phyloP scores from a whole-genome alignment of 352 stramenopile species.

The Chrysophaeum taylorii region DNA sequence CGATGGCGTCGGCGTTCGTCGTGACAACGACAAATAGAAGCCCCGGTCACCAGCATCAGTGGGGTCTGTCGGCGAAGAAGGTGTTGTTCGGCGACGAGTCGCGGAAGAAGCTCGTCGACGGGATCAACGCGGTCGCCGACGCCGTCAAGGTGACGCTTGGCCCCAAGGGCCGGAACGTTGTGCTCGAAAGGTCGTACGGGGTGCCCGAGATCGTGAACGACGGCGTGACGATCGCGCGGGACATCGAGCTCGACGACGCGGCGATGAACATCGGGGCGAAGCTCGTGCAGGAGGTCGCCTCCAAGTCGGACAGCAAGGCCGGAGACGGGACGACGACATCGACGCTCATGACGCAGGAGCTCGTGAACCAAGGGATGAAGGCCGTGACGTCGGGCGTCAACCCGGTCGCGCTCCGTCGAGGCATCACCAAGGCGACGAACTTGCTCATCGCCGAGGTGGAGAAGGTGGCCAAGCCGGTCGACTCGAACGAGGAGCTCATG shows the following conservation, averaged over 20 bases:
- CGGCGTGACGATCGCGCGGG: slow-evolving; percentile 68
- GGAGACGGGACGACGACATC: slow-evolving; percentile 74
- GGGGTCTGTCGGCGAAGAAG: no score
- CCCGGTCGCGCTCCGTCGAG: slow-evolving; percentile 56
- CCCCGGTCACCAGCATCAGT: no score
- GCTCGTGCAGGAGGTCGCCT: slow-evolving; percentile 58
- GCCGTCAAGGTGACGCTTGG: slow-evolving; percentile 66
- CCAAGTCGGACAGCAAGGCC: slow-evolving; percentile 62
- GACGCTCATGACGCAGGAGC: slow-evolving; percentile 67
- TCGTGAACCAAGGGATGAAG: slow-evolving; percentile 65
- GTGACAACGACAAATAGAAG: no score
- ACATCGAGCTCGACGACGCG: slow-evolving; percentile 57
- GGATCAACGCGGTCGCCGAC: slow-evolving; percentile 61
- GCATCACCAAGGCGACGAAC: slow-evolving; percentile 52
- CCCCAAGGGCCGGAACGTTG: slow-evolving; percentile 71
- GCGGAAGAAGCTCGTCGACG: slow-evolving; percentile 51
- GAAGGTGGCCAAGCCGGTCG: slow-evolving; percentile 51
- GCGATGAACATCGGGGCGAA: slow-evolving; percentile 62
- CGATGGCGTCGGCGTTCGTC: no score
- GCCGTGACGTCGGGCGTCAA: slow-evolving; percentile 53
- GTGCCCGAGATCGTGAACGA: slow-evolving; percentile 72
- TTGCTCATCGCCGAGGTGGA: slow-evolving; percentile 54
- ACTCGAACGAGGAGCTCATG: slow-evolving; percentile 54
- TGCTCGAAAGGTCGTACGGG: slow-evolving; percentile 65
- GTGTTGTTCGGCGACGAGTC: slow-evolving; percentile 62